These are phyloP conservation scores for Rhodotorula sp. DNA, from an alignment of 1,284 basidiomycete genomes.

Conservation along the genomic window DNA sequence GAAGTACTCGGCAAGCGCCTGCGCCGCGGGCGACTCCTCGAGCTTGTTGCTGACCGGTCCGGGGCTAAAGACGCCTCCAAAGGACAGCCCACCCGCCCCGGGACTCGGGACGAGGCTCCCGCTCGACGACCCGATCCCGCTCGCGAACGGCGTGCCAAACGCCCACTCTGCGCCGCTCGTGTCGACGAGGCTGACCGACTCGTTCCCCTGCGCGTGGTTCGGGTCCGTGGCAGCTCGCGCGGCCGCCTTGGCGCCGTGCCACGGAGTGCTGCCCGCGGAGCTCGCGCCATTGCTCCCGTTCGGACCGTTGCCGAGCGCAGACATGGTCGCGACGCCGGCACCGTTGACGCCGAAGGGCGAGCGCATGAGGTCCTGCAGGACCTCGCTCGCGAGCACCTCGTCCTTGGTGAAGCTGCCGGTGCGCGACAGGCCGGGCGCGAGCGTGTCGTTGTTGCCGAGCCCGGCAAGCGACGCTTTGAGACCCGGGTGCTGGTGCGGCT, in stretches of 20 bases:
- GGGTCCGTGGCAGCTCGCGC: neutral
- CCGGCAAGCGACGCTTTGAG: neutral
- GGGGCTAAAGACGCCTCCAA: neutral
- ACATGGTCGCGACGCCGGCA: no score
- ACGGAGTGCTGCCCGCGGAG: neutral
- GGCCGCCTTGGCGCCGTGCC: conserved; percentile 1
- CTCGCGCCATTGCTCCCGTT: no score
- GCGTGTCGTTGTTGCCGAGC: conserved; percentile 1
- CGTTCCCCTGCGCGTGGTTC: neutral
- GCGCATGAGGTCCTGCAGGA: conserved; percentile 28
- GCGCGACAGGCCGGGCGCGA: conserved; percentile 20
- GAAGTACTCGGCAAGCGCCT: conserved; percentile 35
- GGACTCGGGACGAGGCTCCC: neutral
- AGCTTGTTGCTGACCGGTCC: conserved; percentile 19
- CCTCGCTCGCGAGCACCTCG: conserved; percentile 42
- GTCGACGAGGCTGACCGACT: neutral
- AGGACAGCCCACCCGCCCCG: no score
- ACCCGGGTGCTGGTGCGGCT: neutral
- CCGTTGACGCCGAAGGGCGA: neutral
- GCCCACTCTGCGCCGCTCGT: conserved; percentile 3
- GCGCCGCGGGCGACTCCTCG: conserved; percentile 32
- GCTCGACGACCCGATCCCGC: no score
- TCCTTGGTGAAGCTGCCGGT: conserved; percentile 32
- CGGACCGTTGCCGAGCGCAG: no score
- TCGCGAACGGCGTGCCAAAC: neutral